Evolutionary conservation across 2,329 filamentous ascomycete genomes (phyloP).

Genomic region (Metarhizium humberi): DNA sequence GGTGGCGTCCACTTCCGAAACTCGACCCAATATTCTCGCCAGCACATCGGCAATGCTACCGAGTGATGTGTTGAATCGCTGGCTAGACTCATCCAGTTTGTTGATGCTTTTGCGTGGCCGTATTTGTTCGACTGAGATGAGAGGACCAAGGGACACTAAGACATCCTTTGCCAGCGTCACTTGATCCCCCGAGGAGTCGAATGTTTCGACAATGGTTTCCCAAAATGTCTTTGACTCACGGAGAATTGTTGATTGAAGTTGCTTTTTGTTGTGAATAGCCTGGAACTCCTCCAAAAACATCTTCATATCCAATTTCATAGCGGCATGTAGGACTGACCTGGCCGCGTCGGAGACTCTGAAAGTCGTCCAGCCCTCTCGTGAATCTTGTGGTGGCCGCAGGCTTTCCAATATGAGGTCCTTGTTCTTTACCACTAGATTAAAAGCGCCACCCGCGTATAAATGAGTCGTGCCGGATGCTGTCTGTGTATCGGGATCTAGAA

Average conservation of each 20-base stretch:
- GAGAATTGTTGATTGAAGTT: conserved; percentile 57
- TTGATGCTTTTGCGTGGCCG: conserved; percentile 39
- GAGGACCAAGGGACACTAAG: conserved; percentile 57
- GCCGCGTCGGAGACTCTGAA: conserved; percentile 36
- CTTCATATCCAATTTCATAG: conserved; percentile 38
- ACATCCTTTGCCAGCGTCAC: conserved; percentile 67
- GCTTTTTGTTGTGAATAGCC: conserved; percentile 49
- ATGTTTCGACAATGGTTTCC: conserved; percentile 50
- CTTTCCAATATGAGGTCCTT: conserved; percentile 46
- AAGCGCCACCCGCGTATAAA: conserved; percentile 53
- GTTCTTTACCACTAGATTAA: conserved; percentile 57
- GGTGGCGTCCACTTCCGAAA: conserved; percentile 64
- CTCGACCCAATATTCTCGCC: conserved; percentile 63
- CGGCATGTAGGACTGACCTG: conserved; percentile 39
- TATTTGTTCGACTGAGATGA: conserved; percentile 71
- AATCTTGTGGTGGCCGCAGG: conserved; percentile 16
- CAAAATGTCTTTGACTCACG: conserved; percentile 49
- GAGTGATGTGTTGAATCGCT: conserved; percentile 73
- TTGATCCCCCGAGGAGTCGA: conserved; percentile 65
- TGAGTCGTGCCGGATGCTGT: conserved; percentile 43
- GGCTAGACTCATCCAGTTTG: conserved; percentile 27
- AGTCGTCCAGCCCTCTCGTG: conserved; percentile 27
- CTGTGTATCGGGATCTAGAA: conserved; percentile 35
- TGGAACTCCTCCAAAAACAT: conserved; percentile 35
- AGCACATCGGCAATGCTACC: conserved; percentile 47